These are phyloP conservation scores for Vigna radiata DNA, from an alignment of 306 rosid species.

Conservation along the genomic window DNA sequence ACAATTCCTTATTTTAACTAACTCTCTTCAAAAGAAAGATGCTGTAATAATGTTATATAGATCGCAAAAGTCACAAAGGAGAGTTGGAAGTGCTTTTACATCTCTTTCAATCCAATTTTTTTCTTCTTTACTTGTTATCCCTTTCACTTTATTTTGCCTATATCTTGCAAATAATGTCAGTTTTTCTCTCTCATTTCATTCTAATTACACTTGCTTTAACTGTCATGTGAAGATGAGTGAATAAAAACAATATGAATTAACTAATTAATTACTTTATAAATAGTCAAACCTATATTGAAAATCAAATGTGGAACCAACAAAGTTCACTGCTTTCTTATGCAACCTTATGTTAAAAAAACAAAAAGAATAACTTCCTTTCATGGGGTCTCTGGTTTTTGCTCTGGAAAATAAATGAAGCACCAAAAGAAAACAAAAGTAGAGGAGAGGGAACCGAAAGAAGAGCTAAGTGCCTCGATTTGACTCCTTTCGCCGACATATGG, in stretches of 20 bases:
- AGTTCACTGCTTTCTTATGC: conserved; percentile 20
- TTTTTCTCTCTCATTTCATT: too few relatives aligned
- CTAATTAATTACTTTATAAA: neutral
- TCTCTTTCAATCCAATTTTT: neutral
- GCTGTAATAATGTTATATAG: neutral
- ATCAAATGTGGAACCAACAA: conserved; percentile 11
- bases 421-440: conserved; percentile 39
- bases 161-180: neutral
- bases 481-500: conserved; percentile 44
- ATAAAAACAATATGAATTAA: too few relatives aligned
- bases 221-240: too few relatives aligned
- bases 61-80: too few relatives aligned
- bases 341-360: conserved; percentile 1
- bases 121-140: neutral
- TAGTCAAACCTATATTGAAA: conserved; percentile 28
- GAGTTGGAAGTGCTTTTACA: neutral
- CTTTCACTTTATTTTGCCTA: neutral
- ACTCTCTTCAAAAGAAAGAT: neutral
- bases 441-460: conserved; percentile 7
- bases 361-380: conserved; percentile 20
- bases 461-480: conserved; percentile 41
- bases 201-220: too few relatives aligned
- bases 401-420: conserved; percentile 5
- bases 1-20: neutral
- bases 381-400: neutral